A percentile compares a stretch with the other conserved stretches of the same genome.
Conservation (phyloP, 768 basidiomycete genomes). For the Lentinula lateritia region DNA sequence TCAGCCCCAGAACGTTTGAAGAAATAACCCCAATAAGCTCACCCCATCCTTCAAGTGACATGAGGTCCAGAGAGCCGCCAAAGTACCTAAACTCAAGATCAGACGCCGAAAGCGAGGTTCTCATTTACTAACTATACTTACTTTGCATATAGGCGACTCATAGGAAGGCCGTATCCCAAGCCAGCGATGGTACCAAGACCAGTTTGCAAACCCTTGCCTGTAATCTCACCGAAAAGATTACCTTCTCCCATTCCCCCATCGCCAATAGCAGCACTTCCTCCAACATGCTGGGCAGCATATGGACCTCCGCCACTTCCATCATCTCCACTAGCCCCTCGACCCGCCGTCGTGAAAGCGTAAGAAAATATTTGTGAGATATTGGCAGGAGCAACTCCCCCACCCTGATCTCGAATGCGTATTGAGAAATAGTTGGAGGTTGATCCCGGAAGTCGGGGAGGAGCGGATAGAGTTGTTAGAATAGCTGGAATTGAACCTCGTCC, state of each 20-base stretch:
- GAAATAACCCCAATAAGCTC: slow-evolving; percentile 14
- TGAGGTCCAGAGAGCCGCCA: slow-evolving; percentile 77
- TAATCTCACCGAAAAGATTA: slow-evolving; percentile 72
- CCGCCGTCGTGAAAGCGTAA: slow-evolving; percentile 88
- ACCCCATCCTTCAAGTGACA: slow-evolving; percentile 85
- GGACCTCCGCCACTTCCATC: slow-evolving; percentile 56
- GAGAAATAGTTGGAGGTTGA: slow-evolving; percentile 51
- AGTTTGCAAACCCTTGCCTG: slow-evolving; percentile 68
- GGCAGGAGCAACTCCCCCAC: slow-evolving; percentile 73
- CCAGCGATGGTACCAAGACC: slow-evolving; percentile 90
- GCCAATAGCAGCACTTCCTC: slow-evolving; percentile 60
- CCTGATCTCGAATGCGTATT: slow-evolving; percentile 78
- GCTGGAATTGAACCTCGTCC: slow-evolving; percentile 42
- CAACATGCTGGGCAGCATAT: slow-evolving; percentile 74
- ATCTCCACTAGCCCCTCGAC: slow-evolving; percentile 34
- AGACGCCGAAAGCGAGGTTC: slow-evolving; percentile 9
- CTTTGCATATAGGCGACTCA: slow-evolving; percentile 72
- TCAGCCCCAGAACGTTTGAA: slow-evolving; percentile 21
- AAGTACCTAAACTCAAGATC: slow-evolving; percentile 53
- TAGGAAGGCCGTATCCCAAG: slow-evolving; percentile 80
- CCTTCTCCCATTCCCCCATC: slow-evolving; percentile 32
- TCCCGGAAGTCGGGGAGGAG: slow-evolving; percentile 33
- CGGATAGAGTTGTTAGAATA: slow-evolving; percentile 66
- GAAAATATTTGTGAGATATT: slow-evolving; percentile 82
- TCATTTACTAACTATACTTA: slow-evolving; percentile 19